Conservation (phyloP, 192 early-diverging fungal species). For the Rhizophagus sp. region DNA sequence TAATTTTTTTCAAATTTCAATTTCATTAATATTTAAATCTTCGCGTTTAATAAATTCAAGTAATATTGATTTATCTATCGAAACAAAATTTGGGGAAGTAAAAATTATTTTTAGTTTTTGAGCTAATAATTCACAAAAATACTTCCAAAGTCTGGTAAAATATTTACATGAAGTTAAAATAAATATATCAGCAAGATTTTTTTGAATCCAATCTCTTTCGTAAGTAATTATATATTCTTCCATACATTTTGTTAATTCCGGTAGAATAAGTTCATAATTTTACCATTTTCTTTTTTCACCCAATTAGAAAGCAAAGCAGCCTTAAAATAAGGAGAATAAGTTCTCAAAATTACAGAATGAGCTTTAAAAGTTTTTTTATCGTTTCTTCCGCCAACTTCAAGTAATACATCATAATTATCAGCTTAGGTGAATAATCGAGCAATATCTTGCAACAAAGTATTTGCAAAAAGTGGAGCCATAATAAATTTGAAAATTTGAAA, state of each 20-base stretch:
- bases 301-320: neutral
- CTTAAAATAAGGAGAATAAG: constrained; percentile 9
- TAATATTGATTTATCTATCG: neutral
- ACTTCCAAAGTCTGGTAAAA: neutral
- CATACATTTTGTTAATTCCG: neutral
- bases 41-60: neutral
- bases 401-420: neutral
- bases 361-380: constrained; percentile 9
- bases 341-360: constrained; percentile 12
- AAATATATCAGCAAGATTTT: neutral
- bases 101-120: neutral
- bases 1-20: constrained; percentile 7
- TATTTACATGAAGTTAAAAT: neutral
- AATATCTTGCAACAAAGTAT: neutral
- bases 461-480: neutral
- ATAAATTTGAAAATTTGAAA: no score
- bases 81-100: neutral
- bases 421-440: neutral
- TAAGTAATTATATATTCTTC: neutral
- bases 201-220: neutral
- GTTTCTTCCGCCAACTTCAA: neutral
- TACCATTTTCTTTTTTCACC: constrained; percentile 2
- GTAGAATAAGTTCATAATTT: neutral
- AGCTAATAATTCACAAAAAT: neutral
- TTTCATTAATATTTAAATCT: neutral